phyloP scores from a whole-genome alignment of 2,329 filamentous ascomycete species.

The Ceratocystis eucalypticola region DNA sequence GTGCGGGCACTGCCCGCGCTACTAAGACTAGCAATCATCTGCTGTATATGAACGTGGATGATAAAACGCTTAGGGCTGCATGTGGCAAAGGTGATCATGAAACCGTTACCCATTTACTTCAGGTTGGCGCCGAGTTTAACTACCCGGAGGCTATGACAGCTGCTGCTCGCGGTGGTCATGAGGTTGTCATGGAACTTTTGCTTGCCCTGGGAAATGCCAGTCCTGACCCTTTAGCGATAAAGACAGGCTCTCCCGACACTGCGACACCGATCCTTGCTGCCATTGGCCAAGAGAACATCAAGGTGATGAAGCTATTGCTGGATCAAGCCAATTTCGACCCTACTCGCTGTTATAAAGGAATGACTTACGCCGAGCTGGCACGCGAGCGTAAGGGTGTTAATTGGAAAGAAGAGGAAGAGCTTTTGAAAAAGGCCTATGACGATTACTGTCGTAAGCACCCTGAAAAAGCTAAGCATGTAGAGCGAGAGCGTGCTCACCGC shows the following conservation, averaged over 20 bases:
- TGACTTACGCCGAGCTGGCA: slow-evolving; percentile 79
- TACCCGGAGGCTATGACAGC: slow-evolving; percentile 83
- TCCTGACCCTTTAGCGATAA: slow-evolving; percentile 54
- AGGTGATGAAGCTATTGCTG: slow-evolving; percentile 68
- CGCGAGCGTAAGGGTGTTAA: slow-evolving; percentile 69
- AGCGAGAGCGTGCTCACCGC: slow-evolving; percentile 25
- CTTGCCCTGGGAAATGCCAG: slow-evolving; percentile 53
- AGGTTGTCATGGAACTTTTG: slow-evolving; percentile 69
- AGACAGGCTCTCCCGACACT: slow-evolving; percentile 49
- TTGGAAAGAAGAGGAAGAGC: slow-evolving; percentile 76
- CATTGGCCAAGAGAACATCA: slow-evolving; percentile 76
- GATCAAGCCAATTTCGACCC: slow-evolving; percentile 71
- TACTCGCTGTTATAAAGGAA: slow-evolving; percentile 58
- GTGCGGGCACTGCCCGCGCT: slow-evolving; percentile 42
- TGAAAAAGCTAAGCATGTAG: slow-evolving; percentile 39
- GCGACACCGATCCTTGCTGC: slow-evolving; percentile 89
- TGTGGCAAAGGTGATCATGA: slow-evolving; percentile 49
- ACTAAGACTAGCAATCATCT: slow-evolving; percentile 52
- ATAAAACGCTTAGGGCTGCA: slow-evolving; percentile 46
- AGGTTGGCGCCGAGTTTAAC: slow-evolving; percentile 46
- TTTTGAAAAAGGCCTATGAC: slow-evolving; percentile 65
- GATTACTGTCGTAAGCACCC: slow-evolving; percentile 42
- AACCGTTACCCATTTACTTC: slow-evolving; percentile 46
- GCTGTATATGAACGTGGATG: slow-evolving; percentile 49
- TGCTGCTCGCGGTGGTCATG: slow-evolving; percentile 82